Conservation (phyloP, 495 filamentous ascomycete species). For the Mycothermus thermophilus region DNA sequence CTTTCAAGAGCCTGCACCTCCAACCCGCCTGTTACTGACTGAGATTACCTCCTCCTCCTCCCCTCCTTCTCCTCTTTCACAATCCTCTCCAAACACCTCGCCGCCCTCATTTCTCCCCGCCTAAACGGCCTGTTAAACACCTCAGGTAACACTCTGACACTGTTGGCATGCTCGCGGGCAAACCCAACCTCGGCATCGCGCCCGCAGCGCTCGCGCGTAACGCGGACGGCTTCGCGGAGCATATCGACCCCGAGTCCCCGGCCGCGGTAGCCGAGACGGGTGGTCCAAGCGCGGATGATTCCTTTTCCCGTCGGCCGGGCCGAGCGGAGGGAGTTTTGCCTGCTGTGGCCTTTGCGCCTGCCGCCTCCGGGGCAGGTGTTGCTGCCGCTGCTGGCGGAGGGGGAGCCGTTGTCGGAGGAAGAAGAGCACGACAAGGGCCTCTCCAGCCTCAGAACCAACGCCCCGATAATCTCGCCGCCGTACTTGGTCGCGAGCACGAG, state of each 20-base stretch:
- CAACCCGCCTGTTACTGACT: no score
- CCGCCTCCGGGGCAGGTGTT: constrained; percentile 16
- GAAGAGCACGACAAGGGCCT: constrained; percentile 7
- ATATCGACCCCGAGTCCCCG: constrained; percentile 55
- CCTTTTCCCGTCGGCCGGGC: constrained; percentile 37
- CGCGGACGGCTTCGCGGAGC: constrained; percentile 48
- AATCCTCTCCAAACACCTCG: constrained; percentile 36
- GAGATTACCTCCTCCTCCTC: constrained; percentile 18
- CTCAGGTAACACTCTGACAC: constrained; percentile 42
- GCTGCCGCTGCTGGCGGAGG: no score
- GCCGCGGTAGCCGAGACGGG: constrained; percentile 48
- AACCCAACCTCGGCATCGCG: constrained; percentile 48
- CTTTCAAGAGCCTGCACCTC: background rate
- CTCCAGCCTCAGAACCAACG: constrained; percentile 30
- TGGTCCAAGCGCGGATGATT: constrained; percentile 64
- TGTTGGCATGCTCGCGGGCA: constrained; percentile 54
- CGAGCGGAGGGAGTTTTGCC: no score
- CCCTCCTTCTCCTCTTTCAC: constrained; percentile 28
- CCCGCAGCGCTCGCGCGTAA: constrained; percentile 44
- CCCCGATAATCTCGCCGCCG: constrained; percentile 28
- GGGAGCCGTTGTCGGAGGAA: no score
- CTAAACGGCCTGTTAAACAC: constrained; percentile 47
- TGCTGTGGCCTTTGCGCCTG: constrained; percentile 12
- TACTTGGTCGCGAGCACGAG: constrained; percentile 28
- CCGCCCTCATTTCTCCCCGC: constrained; percentile 39